A percentile compares a stretch with the other conserved stretches of the same genome.
Conservation (phyloP, 176 grass and related monocot genomes). For the Pontederia paniculata region DNA sequence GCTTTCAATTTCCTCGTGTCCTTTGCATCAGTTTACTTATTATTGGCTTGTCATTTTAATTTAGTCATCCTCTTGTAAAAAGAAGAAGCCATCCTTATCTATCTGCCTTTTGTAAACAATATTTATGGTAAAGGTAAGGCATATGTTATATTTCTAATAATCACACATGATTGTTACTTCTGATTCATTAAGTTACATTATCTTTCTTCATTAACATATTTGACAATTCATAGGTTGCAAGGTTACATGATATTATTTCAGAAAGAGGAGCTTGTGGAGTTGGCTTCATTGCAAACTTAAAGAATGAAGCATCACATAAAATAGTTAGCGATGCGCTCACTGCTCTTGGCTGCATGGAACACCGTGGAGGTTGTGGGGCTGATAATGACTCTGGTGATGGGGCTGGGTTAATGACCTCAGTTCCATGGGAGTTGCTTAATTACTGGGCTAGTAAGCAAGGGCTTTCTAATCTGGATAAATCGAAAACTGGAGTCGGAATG, state of each 20-base stretch:
- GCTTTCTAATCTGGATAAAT: constrained; percentile 41
- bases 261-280: constrained; percentile 98
- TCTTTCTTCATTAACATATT: background rate
- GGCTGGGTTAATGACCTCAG: constrained; percentile 69
- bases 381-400: constrained; percentile 99
- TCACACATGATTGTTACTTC: background rate
- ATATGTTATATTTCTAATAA: no score
- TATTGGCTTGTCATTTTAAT: no score
- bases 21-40: no score
- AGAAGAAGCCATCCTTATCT: no score
- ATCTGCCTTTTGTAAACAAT: no score
- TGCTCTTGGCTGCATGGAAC: constrained; percentile 98
- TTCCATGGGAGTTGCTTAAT: constrained; percentile 85
- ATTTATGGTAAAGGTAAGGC: no score
- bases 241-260: constrained; percentile 76
- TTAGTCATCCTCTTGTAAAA: no score
- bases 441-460: constrained; percentile 79
- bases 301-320: constrained; percentile 77
- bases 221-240: constrained; percentile 35
- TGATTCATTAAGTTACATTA: background rate
- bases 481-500: constrained; percentile 92
- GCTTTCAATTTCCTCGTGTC: no score
- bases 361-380: constrained; percentile 92
- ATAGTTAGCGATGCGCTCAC: constrained; percentile 71
- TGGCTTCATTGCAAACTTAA: constrained; percentile 94